Evolutionary conservation across 768 basidiomycete species (phyloP).

Genomic region (Naganishia vaughanmartiniae): DNA sequence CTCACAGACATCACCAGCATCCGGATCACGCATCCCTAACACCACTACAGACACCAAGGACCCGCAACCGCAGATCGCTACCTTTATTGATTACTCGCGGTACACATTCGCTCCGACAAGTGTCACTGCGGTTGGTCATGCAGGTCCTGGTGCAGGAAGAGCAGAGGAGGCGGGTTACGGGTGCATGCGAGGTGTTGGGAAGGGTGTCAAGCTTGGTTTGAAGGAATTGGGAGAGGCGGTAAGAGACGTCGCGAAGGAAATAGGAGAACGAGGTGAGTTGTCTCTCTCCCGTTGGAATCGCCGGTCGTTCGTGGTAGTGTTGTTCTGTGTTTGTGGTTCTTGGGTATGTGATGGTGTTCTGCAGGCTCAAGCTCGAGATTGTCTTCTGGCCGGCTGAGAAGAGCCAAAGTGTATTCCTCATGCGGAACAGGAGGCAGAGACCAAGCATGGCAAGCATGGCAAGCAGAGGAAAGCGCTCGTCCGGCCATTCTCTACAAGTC

Average conservation of each 20-base stretch:
- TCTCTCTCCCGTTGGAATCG: no score
- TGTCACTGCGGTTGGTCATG: neutral
- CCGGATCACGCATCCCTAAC: neutral
- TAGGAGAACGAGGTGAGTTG: slow-evolving; percentile 41
- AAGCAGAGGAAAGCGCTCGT: no score
- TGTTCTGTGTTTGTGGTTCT: no score
- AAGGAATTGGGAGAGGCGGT: slow-evolving; percentile 40
- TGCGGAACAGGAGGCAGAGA: no score
- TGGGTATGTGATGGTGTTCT: no score
- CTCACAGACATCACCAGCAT: neutral
- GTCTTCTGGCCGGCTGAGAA: no score
- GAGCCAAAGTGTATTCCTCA: no score
- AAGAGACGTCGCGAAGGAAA: slow-evolving; percentile 38
- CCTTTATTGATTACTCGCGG: neutral
- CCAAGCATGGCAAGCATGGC: no score
- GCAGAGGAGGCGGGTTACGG: neutral
- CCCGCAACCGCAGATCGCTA: neutral
- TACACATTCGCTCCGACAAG: neutral
- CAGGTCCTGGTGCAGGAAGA: no score
- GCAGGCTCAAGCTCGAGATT: no score
- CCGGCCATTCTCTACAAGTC: no score
- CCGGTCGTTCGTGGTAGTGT: neutral
- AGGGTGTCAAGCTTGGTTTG: slow-evolving; percentile 37
- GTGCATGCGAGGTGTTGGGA: slow-evolving; percentile 32
- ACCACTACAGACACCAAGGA: no score